Evolutionary conservation across 2,329 filamentous ascomycete species (phyloP), one percentile per base, ranked within the genome.

Genomic region (Verticillium nubilum): DNA sequence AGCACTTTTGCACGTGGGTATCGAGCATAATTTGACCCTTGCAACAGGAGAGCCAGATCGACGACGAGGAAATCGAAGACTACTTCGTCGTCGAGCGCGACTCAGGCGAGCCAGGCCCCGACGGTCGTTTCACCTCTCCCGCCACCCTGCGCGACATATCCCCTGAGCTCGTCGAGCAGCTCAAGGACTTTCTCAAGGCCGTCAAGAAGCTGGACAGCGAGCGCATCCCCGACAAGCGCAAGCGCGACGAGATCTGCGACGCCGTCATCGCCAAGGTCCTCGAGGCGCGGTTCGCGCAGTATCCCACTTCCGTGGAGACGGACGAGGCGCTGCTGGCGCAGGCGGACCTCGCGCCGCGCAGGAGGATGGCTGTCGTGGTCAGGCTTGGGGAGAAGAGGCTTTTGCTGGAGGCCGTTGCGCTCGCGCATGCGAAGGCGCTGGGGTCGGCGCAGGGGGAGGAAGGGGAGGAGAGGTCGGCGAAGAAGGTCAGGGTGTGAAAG

Each of bases 381-480:
- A 82, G 90, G 61, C 73, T 87, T 2, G 90, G 90, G 15, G 90
- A 94, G 73, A 92, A 92, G 71, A 79, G 80, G 65, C 76, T 93
- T 5, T 69, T 92, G 26, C 73, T 78, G 59, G 79, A 85, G 67
- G 78, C 86, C 1, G 77, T 82, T 60, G 65, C 62, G 12, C 65
- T 73, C 15, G 63, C 73, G 54, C 72, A 70, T 63, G 69, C 47
- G 27, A 27, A 57, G 25, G 61, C 76, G 23, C 59, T 59, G 25
- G 56, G 56, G 19, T 35, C 52, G 12, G 23, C 33, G 9, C 63
- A 59, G 25, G 62, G 31, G 10, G 62, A 67, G 27, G 62, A 67
- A n/a, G 67, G 71, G 55, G 61, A 67, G 54, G 68, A 69, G 26
- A 66, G 65, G 19, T 64, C 71, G 4, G 59, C 64, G 13, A 76